These are phyloP conservation scores for Monosporascus sp. DNA, from an alignment of 2,329 filamentous ascomycete species.

Conservation along the genomic window DNA sequence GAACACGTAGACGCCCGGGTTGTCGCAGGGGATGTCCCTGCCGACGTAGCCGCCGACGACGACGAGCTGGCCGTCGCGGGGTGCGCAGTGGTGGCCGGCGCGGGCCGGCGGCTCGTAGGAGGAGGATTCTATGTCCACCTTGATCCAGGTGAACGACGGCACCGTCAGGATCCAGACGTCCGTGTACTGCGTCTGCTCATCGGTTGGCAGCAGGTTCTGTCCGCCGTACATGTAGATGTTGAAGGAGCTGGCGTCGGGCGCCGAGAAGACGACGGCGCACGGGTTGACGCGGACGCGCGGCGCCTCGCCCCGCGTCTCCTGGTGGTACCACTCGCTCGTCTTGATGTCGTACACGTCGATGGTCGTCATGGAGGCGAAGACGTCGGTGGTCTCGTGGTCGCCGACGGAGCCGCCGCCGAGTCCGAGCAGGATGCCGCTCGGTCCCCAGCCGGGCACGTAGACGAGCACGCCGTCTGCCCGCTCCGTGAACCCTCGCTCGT, in stretches of 20 bases:
- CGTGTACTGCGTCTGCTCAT: slow-evolving; percentile 53
- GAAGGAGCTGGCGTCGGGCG: slow-evolving; percentile 67
- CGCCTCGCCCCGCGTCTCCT: slow-evolving; percentile 58
- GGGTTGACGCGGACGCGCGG: slow-evolving; percentile 66
- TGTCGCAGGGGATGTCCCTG: slow-evolving; percentile 56
- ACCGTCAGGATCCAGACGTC: slow-evolving; percentile 73
- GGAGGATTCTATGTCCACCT: slow-evolving; percentile 45
- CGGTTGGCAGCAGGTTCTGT: slow-evolving; percentile 64
- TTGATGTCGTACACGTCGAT: slow-evolving; percentile 75
- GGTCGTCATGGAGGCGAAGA: slow-evolving; percentile 51
- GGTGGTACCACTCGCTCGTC: slow-evolving; percentile 67
- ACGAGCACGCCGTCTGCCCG: slow-evolving; percentile 68
- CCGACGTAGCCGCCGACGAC: slow-evolving; percentile 66
- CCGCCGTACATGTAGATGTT: slow-evolving; percentile 77
- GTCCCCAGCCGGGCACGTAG: slow-evolving; percentile 70
- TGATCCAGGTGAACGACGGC: slow-evolving; percentile 68
- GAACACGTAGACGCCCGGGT: slow-evolving; percentile 67
- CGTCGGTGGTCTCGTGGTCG: slow-evolving; percentile 41
- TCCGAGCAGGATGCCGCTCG: slow-evolving; percentile 64
- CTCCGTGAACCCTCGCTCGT: slow-evolving; percentile 62
- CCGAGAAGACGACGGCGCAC: slow-evolving; percentile 63
- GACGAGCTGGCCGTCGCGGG: slow-evolving; percentile 67
- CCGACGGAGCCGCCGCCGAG: slow-evolving; percentile 60
- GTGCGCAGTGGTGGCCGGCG: slow-evolving; percentile 63
- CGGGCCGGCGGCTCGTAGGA: slow-evolving; percentile 52